phyloP scores from a whole-genome alignment of 2,329 filamentous ascomycete genomes.

The Curvularia lunata region DNA sequence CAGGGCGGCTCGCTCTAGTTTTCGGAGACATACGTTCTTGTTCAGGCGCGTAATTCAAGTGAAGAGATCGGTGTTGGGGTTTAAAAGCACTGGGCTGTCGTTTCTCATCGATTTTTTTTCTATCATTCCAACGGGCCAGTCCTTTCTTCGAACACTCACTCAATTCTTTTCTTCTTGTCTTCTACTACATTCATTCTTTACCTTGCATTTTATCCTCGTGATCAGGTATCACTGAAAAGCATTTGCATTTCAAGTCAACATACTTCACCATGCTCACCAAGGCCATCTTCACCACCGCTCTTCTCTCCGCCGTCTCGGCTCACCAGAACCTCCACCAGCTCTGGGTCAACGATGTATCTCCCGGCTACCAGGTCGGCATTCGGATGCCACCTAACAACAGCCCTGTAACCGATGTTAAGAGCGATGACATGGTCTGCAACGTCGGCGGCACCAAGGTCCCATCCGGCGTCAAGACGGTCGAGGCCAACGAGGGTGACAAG shows the following conservation, averaged over 20 bases:
- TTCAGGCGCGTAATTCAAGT: constrained; percentile 21
- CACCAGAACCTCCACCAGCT: constrained; percentile 44
- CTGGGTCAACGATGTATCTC: constrained; percentile 40
- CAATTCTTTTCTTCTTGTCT: constrained; percentile 4
- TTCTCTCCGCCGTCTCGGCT: constrained; percentile 39
- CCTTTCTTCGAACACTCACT: constrained; percentile 30
- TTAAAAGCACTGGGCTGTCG: constrained; percentile 9
- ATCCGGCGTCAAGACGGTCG: constrained; percentile 36
- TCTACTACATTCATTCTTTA: constrained; percentile 21
- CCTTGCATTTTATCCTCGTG: constrained; percentile 29
- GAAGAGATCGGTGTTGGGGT: constrained; percentile 20
- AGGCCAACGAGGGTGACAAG: constrained; percentile 36
- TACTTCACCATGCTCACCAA: constrained; percentile 42
- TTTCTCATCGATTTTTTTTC: neutral
- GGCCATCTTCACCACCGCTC: constrained; percentile 31
- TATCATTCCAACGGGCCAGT: constrained; percentile 33
- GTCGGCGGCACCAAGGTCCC: constrained; percentile 39
- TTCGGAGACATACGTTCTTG: constrained; percentile 21
- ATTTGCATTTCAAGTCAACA: constrained; percentile 9
- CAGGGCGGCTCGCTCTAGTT: constrained; percentile 25
- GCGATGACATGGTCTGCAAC: constrained; percentile 45
- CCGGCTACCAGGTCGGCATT: constrained; percentile 43
- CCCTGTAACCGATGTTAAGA: constrained; percentile 43
- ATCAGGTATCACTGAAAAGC: constrained; percentile 28
- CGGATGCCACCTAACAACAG: constrained; percentile 45